phyloP scores from a whole-genome alignment of 1,284 basidiomycete species.

The Ceratobasidium papillatum region DNA sequence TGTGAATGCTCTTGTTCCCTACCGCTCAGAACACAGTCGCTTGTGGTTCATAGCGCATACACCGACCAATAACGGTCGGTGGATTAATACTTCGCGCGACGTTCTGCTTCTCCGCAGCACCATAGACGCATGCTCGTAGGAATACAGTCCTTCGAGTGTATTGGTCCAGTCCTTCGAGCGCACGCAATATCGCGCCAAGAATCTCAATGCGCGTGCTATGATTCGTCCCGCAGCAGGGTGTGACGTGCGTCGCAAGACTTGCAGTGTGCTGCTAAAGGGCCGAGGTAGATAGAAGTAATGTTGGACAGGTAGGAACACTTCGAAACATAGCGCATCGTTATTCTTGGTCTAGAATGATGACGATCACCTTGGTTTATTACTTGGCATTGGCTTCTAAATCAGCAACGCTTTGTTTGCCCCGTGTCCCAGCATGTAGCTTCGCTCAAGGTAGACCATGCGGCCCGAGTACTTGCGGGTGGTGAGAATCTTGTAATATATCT shows the following conservation, averaged over 20 bases:
- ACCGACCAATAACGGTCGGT: not conserved
- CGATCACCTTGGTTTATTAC: not conserved
- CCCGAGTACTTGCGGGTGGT: no score
- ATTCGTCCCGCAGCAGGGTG: not conserved
- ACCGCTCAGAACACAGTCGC: not conserved
- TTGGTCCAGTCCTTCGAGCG: not conserved
- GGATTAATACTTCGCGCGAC: not conserved
- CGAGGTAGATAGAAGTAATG: no score
- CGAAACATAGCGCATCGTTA: not conserved
- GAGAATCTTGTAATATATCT: not conserved
- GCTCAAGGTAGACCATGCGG: not conserved
- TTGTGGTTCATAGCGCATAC: conserved; percentile 1
- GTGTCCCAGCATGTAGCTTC: not conserved
- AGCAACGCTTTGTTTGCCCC: not conserved
- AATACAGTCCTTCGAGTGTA: not conserved
- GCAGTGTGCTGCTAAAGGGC: not conserved
- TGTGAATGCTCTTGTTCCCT: no score
- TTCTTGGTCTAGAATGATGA: not conserved
- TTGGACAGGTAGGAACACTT: no score
- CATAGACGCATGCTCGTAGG: not conserved
- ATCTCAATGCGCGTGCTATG: not conserved
- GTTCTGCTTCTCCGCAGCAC: conserved; percentile 6
- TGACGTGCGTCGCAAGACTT: not conserved
- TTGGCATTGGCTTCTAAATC: not conserved
- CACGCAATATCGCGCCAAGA: not conserved